phyloP scores from a whole-genome alignment of 257 asterid genomes.

The Solanum medicagineum region DNA sequence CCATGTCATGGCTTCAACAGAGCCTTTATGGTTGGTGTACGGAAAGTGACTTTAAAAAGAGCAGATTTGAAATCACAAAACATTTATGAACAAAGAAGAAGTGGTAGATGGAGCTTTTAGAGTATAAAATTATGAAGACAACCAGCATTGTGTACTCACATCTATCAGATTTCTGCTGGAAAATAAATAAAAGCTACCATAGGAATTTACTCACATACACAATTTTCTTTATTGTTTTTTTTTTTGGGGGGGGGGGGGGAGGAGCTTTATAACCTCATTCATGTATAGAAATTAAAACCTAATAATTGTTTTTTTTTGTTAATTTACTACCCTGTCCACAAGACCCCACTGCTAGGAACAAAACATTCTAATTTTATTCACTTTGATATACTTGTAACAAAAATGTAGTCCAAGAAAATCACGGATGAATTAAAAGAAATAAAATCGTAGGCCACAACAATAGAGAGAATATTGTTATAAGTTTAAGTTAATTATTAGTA shows the following conservation, averaged over 20 bases:
- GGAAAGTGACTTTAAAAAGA: background rate
- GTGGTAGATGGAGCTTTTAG: background rate
- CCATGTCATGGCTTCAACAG: background rate
- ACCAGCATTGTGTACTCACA: background rate
- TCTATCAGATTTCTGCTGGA: background rate
- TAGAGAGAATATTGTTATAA: background rate
- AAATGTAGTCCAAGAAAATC: background rate
- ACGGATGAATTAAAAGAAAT: background rate
- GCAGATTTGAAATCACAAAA: background rate
- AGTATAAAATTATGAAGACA: conserved; percentile 1
- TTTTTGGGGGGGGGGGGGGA: background rate
- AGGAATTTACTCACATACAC: background rate
- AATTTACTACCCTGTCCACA: background rate
- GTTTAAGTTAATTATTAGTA: background rate
- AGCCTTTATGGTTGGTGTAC: background rate
- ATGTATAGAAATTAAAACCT: background rate
- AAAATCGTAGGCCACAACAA: background rate
- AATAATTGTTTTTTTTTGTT: background rate
- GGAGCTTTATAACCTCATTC: background rate
- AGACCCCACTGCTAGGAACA: background rate
- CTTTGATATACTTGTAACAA: background rate
- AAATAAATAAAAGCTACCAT: background rate
- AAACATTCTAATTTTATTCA: background rate
- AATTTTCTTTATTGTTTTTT: background rate
- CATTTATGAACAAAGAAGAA: background rate